Evolutionary conservation across 2,329 filamentous ascomycete species (phyloP), one percentile per base, ranked within the genome.

Genomic region (Fusarium denticulatum): DNA sequence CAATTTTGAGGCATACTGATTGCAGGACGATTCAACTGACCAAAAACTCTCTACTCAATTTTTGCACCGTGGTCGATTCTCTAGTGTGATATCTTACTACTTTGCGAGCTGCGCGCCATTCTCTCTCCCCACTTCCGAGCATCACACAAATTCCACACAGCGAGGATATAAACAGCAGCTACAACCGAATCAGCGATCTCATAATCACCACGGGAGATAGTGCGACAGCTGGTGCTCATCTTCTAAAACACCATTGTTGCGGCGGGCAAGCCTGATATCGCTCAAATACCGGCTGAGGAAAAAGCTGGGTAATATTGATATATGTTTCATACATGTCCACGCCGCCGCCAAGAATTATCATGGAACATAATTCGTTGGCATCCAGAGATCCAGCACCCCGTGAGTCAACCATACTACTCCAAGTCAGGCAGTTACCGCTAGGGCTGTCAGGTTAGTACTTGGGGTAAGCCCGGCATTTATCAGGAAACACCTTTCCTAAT

Each of bases 241-340:
- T 60, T 85, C 83, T 45, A 80, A 81, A 16, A 84, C 78, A 20
- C 84, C 83, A 15, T 79, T 77, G 64, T 85, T 85, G 20, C 78
- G 80, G 14, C 82, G 82, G 0, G 83, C 26, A 6, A 82, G 73
- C 28, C 79, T 78, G 24, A 85, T 79, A 1, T 84, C 83, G 20
- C 81, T 81, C n/a, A 82, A 74, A 6, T 78, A 69, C 8, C 82
- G 82, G 3, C 82, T 15, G 18, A 82, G 4, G 67, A 26, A 3
- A 57, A 56, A 5, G 76, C 80, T 66, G 6, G 9, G 6, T n/a
- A n/a, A 15, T 42, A 22, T n/a, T 1, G 7, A 42, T 3, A 6
- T 15, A 16, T 4, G 32, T 16, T 34, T 34, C 14, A 34, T 15
- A 34, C 32, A 34, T 9, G 7, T 28, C 28, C 28, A 8, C 28